These are phyloP conservation scores for Mollisiaceae sp. DNA, from an alignment of 2,329 filamentous ascomycete species.

Conservation along the genomic window DNA sequence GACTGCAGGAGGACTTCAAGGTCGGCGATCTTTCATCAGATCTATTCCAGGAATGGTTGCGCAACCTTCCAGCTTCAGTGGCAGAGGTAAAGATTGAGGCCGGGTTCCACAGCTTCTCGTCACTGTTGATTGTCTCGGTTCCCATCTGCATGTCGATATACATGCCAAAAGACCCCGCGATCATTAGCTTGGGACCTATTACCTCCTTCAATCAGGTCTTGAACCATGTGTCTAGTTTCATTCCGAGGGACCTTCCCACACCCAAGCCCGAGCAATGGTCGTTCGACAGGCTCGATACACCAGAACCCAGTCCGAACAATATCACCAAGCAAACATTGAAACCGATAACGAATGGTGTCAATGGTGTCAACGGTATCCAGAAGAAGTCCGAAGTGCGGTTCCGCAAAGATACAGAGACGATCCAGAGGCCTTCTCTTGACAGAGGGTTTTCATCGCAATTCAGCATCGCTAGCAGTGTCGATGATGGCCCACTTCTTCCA, in stretches of 20 bases:
- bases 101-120: slow-evolving; percentile 32
- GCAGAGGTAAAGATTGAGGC: slow-evolving; percentile 37
- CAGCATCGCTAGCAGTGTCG: slow-evolving; percentile 27
- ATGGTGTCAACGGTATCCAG: slow-evolving; percentile 19
- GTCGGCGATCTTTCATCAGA: slow-evolving; percentile 28
- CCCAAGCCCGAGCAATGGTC: slow-evolving; percentile 27
- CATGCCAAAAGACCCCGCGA: slow-evolving; percentile 30
- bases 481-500: slow-evolving; percentile 17
- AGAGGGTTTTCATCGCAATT: slow-evolving; percentile 26
- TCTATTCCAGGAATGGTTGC: slow-evolving; percentile 33
- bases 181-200: slow-evolving; percentile 32
- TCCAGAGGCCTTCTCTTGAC: slow-evolving; percentile 17
- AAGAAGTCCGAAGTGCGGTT: slow-evolving; percentile 26
- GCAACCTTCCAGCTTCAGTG: slow-evolving; percentile 28
- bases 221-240: slow-evolving; percentile 16
- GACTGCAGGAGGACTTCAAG: slow-evolving; percentile 27
- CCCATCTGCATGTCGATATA: slow-evolving; percentile 37
- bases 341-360: not conserved
- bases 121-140: slow-evolving; percentile 35
- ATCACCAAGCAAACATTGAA: not conserved
- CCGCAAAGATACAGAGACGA: slow-evolving; percentile 19
- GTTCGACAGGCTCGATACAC: slow-evolving; percentile 11
- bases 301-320: slow-evolving; percentile 10
- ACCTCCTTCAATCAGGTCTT: slow-evolving; percentile 31
- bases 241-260: slow-evolving; percentile 32